Evolutionary conservation across 2,329 filamentous ascomycete species (phyloP).

Genomic region (Cladosporium sp.): DNA sequence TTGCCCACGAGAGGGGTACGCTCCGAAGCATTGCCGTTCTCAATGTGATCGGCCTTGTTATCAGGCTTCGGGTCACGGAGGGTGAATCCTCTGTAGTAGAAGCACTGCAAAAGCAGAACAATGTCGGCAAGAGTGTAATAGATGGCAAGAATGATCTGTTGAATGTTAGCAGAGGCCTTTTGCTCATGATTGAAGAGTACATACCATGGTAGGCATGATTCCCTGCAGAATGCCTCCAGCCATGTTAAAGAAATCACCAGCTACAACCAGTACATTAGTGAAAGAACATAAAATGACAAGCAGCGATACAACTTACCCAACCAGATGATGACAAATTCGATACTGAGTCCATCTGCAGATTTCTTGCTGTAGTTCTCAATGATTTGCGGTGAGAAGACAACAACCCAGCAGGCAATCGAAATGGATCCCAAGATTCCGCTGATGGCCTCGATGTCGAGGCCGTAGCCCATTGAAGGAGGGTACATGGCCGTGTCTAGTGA

Average conservation of each 20-base stretch:
- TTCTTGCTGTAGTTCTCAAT: conserved; percentile 85
- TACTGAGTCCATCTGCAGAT: conserved; percentile 81
- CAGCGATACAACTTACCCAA: conserved; percentile 39
- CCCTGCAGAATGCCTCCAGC: conserved; percentile 86
- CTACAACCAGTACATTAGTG: conserved; percentile 18
- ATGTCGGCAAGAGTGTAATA: conserved; percentile 93
- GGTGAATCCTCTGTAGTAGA: conserved; percentile 86
- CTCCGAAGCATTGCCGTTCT: conserved; percentile 28
- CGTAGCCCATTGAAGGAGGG: conserved; percentile 49
- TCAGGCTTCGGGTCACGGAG: conserved; percentile 68
- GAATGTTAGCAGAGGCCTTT: not conserved
- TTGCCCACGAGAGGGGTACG: conserved; percentile 33
- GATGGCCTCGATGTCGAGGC: conserved; percentile 79
- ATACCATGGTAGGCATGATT: conserved; percentile 85
- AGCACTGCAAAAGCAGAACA: conserved; percentile 81
- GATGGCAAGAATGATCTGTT: conserved; percentile 76
- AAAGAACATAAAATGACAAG: not conserved
- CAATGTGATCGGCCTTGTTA: conserved; percentile 17
- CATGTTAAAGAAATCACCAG: conserved; percentile 95
- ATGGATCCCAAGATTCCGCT: conserved; percentile 93
- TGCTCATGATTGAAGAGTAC: too few relatives aligned
- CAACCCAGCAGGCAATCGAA: conserved; percentile 95
- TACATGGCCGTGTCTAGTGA: conserved; percentile 38
- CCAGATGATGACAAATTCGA: conserved; percentile 93
- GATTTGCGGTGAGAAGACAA: conserved; percentile 96